phyloP scores from a whole-genome alignment of 768 basidiomycete genomes.

The Amyloporia xantha region DNA sequence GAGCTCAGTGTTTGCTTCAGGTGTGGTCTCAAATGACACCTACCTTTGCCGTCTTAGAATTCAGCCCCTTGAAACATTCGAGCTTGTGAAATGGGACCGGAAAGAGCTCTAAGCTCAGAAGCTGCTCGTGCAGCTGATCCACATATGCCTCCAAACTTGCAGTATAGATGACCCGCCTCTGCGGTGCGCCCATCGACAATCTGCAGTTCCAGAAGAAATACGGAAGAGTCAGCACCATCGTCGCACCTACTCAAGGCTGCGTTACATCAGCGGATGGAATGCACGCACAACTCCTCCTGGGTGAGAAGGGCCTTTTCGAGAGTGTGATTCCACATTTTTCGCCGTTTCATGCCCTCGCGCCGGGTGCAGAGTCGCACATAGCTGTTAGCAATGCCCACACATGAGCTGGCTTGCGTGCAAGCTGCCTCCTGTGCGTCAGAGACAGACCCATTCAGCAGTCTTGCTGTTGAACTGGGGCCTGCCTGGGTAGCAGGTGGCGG shows the following conservation, averaged over 20 bases:
- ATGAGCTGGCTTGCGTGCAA: constrained; percentile 2
- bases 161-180: constrained; percentile 63
- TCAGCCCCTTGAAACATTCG: constrained; percentile 51
- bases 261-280: background rate
- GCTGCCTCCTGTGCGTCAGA: background rate
- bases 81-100: constrained; percentile 24
- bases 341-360: constrained; percentile 52
- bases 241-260: background rate
- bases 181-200: constrained; percentile 59
- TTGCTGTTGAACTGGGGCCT: background rate
- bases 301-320: constrained; percentile 68
- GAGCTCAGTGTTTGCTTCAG: background rate
- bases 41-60: constrained; percentile 73
- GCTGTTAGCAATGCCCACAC: constrained; percentile 44
- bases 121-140: constrained; percentile 56
- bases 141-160: constrained; percentile 70
- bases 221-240: background rate
- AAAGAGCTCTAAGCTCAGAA: constrained; percentile 48
- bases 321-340: constrained; percentile 73
- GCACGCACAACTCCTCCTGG: constrained; percentile 55
- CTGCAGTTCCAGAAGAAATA: constrained; percentile 26
- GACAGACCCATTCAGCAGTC: background rate
- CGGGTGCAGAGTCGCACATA: constrained; percentile 66
- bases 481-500: background rate
- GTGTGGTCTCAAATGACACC: constrained; percentile 1